Conservation (phyloP, 768 basidiomycete species). For the Russula lepida region DNA sequence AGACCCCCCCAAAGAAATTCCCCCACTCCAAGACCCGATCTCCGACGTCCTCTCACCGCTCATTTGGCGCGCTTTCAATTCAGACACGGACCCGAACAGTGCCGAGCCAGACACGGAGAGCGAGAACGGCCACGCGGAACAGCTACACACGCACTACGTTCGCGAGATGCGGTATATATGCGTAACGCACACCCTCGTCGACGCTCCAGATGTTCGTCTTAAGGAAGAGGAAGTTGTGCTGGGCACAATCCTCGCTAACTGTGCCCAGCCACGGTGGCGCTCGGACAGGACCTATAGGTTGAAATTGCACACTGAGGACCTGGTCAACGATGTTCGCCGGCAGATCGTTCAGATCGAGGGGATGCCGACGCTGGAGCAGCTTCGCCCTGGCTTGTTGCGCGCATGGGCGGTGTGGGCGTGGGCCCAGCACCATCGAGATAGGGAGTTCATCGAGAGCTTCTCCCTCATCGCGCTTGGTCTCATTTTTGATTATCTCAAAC, state of each 20-base stretch:
- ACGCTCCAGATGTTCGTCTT: slow-evolving; percentile 45
- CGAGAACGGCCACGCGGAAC: background rate
- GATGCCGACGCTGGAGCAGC: background rate
- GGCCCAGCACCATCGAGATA: slow-evolving; percentile 33
- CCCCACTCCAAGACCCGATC: slow-evolving; percentile 6
- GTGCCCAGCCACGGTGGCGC: slow-evolving; percentile 52
- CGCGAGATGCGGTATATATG: slow-evolving; percentile 67
- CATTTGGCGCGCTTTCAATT: background rate
- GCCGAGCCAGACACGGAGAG: background rate
- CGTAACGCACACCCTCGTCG: slow-evolving; percentile 56
- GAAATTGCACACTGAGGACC: slow-evolving; percentile 44
- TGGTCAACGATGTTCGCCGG: slow-evolving; percentile 44
- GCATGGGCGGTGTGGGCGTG: slow-evolving; percentile 64
- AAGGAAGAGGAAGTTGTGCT: slow-evolving; percentile 67
- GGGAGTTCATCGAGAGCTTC: slow-evolving; percentile 45
- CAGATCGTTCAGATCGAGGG: slow-evolving; percentile 23
- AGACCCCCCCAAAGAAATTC: background rate
- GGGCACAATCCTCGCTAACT: slow-evolving; percentile 67
- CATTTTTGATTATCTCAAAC: background rate
- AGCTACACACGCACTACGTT: slow-evolving; percentile 43
- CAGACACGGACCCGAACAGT: background rate
- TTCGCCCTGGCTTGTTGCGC: slow-evolving; percentile 35
- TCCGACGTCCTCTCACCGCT: background rate
- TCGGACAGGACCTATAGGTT: slow-evolving; percentile 53
- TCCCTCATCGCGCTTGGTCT: slow-evolving; percentile 50